Conservation (phyloP, 2,329 filamentous ascomycete species). For the Pezicula carpinea region DNA sequence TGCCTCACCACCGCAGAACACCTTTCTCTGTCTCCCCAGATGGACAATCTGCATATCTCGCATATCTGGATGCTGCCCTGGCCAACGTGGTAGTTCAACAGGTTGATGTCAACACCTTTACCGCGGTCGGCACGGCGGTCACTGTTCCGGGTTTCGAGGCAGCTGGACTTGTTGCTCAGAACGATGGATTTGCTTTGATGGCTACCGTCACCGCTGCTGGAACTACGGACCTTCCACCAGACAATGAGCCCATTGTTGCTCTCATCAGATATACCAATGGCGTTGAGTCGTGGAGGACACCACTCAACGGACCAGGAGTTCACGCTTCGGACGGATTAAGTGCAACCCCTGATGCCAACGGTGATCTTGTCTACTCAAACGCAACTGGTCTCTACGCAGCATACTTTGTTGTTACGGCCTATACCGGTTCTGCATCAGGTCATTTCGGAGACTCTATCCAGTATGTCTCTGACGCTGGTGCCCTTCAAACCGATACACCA, state of each 20-base stretch:
- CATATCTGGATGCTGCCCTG: conserved; percentile 53
- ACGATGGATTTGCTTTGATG: conserved; percentile 59
- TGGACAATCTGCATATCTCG: conserved; percentile 53
- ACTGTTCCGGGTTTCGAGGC: conserved; percentile 53
- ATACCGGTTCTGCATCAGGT: conserved; percentile 47
- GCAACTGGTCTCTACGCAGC: conserved; percentile 52
- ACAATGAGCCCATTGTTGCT: conserved; percentile 46
- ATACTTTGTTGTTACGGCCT: conserved; percentile 56
- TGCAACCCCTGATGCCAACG: conserved; percentile 55
- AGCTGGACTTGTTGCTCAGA: conserved; percentile 55
- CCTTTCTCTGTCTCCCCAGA: conserved; percentile 59
- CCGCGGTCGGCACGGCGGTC: conserved; percentile 45
- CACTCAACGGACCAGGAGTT: conserved; percentile 52
- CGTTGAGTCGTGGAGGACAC: conserved; percentile 52
- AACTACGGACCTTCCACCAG: conserved; percentile 42
- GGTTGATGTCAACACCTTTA: conserved; percentile 49
- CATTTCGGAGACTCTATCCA: conserved; percentile 55
- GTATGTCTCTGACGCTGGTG: conserved; percentile 44
- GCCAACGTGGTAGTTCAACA: conserved; percentile 53
- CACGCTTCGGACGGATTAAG: conserved; percentile 35
- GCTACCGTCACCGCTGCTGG: conserved; percentile 47
- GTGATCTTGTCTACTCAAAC: conserved; percentile 56
- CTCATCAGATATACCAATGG: conserved; percentile 55
- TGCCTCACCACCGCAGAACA: conserved; percentile 56
- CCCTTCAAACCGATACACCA: conserved; percentile 44